A percentile compares a stretch with the other conserved stretches of the same genome.
These are phyloP conservation scores for Colletotrichum cereale DNA, from an alignment of 2,329 filamentous ascomycete genomes.

Conservation along the genomic window DNA sequence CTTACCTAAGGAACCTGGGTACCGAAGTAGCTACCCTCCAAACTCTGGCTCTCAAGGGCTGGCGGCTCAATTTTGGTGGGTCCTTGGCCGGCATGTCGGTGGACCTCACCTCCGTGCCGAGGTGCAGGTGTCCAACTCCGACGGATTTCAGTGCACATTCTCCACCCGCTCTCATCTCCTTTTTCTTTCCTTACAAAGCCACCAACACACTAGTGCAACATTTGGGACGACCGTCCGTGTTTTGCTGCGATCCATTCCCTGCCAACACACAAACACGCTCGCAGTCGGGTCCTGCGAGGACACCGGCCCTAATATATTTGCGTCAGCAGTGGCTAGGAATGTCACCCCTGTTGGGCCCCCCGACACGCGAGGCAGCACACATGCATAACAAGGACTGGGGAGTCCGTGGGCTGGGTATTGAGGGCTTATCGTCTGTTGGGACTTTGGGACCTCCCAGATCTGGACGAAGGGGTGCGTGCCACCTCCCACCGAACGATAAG, in stretches of 20 bases:
- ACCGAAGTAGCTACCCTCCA: too few species aligned
- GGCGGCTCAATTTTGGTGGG: constrained; percentile 15
- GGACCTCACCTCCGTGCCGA: constrained; percentile 33
- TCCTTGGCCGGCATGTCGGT: constrained; percentile 26
- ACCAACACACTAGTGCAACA: not conserved
- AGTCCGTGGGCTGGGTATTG: constrained; percentile 7
- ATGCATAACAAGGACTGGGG: not conserved
- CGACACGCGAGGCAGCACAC: constrained; percentile 1
- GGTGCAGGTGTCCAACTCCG: constrained; percentile 32
- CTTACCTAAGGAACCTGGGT: too few species aligned
- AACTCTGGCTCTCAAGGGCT: too few species aligned
- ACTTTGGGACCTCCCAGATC: constrained; percentile 27
- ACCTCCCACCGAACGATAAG: not conserved
- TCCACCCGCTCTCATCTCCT: not conserved
- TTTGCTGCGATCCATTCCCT: constrained; percentile 1
- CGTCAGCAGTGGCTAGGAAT: not conserved
- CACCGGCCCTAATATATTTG: not conserved
- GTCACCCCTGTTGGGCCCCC: not conserved
- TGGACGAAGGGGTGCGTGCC: not conserved
- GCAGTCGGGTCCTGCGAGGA: constrained; percentile 15
- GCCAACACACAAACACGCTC: constrained; percentile 18
- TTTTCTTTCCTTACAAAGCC: constrained; percentile 30
- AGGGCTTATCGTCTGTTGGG: constrained; percentile 25
- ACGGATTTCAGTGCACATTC: constrained; percentile 26
- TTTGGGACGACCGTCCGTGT: constrained; percentile 19